A percentile compares a stretch with the other conserved stretches of the same genome.
phyloP scores from a whole-genome alignment of 1,284 basidiomycete species.

The Irpex sp. region DNA sequence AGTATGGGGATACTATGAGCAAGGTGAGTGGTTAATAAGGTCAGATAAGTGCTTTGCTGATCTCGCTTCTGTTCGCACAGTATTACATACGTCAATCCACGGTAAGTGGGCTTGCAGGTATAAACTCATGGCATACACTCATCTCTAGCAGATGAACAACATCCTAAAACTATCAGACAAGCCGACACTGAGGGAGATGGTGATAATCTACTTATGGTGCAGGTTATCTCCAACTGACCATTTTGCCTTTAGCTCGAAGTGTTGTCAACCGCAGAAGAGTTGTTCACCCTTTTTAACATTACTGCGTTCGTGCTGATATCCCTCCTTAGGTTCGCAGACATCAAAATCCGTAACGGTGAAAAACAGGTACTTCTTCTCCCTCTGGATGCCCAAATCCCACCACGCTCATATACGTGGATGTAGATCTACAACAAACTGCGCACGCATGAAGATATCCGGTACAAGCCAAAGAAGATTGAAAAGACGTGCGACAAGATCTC shows the following conservation, averaged over 20 bases:
- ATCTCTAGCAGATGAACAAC: constrained; percentile 50
- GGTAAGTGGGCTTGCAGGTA: constrained; percentile 30
- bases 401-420: neutral
- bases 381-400: too few relatives aligned
- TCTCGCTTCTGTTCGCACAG: constrained; percentile 29
- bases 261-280: constrained; percentile 68
- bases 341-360: constrained; percentile 64
- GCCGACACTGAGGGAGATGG: constrained; percentile 57
- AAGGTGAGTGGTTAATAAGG: constrained; percentile 42
- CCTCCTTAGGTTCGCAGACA: constrained; percentile 51
- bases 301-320: too few relatives aligned
- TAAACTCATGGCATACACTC: neutral
- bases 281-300: too few relatives aligned
- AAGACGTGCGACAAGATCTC: constrained; percentile 67
- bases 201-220: constrained; percentile 31
- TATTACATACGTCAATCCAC: constrained; percentile 70
- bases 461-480: constrained; percentile 59
- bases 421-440: constrained; percentile 62
- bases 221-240: constrained; percentile 4
- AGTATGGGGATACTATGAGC: constrained; percentile 82
- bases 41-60: neutral
- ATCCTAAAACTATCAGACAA: constrained; percentile 54
- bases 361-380: too few relatives aligned
- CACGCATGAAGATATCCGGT: constrained; percentile 67
- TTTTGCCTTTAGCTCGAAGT: constrained; percentile 48